Evolutionary conservation across 1,139 yeast species (phyloP), one percentile per base, ranked within the genome.

Genomic region (Debaryomyces nepalensis): DNA sequence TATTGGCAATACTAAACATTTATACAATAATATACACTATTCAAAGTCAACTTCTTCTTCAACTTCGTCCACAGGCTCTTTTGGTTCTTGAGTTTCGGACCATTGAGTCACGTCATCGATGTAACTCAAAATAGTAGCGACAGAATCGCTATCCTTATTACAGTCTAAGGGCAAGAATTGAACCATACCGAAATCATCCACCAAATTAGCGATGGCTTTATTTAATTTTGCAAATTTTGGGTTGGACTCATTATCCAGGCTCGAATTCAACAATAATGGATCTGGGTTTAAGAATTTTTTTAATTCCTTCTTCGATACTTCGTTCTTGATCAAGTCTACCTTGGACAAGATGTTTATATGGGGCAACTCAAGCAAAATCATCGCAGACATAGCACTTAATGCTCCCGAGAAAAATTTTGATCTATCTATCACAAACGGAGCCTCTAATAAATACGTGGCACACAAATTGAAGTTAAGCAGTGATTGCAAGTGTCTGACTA

Each of bases 171-270:
- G 98, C 50, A 93, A 69, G 58, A 90, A 93, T 59, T 93, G 98
- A 3, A 93, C 98, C 99, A 93, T 93, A 6, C 99, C 98, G 63
- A 93, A 93, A 59, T 95, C 99, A 60, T 95, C 98, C 26, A 88
- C 91, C 53, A 93, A 72, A 50, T 86, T 82, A 1, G 97, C 97
- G 52, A 93, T 90, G 21, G 93, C 77, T 53, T 79, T 79, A 60
- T 89, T 93, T 47, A 93, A 75, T 48, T 74, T 80, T 33, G 84
- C 77, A 57, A 82, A 93, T 55, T 78, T 84, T 24, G 96, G 96
- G 62, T 90, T 93, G 33, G 61, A 53, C 68, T 73, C 58, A 38
- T 68, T 65, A 40, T 67, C 65, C 37, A 65, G 58, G 40, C 63
- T 53, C 5, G 55, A 52, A 9, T 80, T 79, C 35, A 64, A 53